Percentiles rank a stretch among this genome's conserved stretches.
These are phyloP conservation scores for Cyclocybe cylindracea DNA, from an alignment of 768 basidiomycete species.

Conservation along the genomic window DNA sequence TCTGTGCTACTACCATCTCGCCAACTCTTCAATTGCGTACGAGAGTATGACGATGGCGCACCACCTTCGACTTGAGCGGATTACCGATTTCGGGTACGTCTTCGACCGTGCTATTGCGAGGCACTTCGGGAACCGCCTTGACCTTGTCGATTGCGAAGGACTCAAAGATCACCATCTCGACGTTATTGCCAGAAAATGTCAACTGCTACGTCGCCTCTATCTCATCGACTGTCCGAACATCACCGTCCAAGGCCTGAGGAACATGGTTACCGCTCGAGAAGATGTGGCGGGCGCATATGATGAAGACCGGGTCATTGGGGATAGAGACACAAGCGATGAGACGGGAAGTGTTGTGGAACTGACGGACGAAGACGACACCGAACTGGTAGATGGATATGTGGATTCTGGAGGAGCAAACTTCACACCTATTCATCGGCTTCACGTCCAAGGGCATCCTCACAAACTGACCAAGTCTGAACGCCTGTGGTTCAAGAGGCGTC, in stretches of 20 bases:
- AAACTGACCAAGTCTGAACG: not conserved
- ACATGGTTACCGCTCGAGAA: not conserved
- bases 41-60: not conserved
- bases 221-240: not conserved
- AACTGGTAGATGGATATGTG: not conserved
- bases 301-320: not conserved
- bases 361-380: not conserved
- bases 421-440: not conserved
- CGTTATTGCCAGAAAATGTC: not conserved
- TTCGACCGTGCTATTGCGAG: not conserved
- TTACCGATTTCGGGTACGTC: not conserved
- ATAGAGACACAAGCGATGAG: too few relatives aligned
- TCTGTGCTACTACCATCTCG: not conserved
- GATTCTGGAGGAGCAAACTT: not conserved
- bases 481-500: not conserved
- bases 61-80: conserved; percentile 4
- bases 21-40: not conserved
- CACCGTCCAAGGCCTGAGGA: not conserved
- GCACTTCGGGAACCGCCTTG: conserved; percentile 3
- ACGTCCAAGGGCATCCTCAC: not conserved
- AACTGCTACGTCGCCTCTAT: not conserved
- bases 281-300: not conserved
- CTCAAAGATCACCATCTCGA: not conserved
- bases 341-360: not conserved
- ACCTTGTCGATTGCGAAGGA: not conserved